These are phyloP conservation scores for Salix viminalis DNA, from an alignment of 345 rosid genomes.

Conservation along the genomic window DNA sequence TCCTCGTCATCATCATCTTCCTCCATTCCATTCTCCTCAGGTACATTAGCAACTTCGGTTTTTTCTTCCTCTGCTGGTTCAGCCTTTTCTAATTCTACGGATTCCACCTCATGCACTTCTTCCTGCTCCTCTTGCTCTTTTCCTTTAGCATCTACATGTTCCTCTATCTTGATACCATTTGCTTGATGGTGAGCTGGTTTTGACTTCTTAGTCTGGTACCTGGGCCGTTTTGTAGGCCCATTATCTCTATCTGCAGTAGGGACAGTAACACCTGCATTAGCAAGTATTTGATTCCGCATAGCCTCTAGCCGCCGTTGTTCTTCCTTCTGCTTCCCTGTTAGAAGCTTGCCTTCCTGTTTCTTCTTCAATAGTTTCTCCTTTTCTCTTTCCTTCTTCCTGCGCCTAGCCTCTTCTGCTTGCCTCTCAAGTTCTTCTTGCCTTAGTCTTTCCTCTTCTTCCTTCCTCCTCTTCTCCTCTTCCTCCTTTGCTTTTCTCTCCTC, in stretches of 20 bases:
- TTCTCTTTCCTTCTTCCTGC: constrained; percentile 77
- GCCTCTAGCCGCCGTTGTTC: constrained; percentile 86
- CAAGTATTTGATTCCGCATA: constrained; percentile 74
- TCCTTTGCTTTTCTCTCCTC: constrained; percentile 80
- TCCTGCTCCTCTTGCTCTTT: constrained; percentile 37
- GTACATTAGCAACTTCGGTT: constrained; percentile 39
- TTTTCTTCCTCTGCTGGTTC: constrained; percentile 52
- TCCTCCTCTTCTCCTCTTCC: constrained; percentile 80
- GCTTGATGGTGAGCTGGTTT: constrained; percentile 57
- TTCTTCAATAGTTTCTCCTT: constrained; percentile 81
- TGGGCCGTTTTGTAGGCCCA: constrained; percentile 65
- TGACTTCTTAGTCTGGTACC: constrained; percentile 70
- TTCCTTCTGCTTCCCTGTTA: constrained; percentile 84
- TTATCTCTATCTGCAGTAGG: constrained; percentile 45
- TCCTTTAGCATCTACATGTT: constrained; percentile 40
- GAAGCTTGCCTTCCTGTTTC: constrained; percentile 84
- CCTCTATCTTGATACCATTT: constrained; percentile 50
- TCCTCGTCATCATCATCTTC: constrained; percentile 82
- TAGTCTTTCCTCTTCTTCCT: constrained; percentile 84
- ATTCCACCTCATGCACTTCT: constrained; percentile 33
- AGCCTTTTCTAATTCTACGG: constrained; percentile 41
- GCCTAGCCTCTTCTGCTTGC: constrained; percentile 93
- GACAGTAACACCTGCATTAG: constrained; percentile 41
- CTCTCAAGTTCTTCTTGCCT: constrained; percentile 81
- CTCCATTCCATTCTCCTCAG: constrained; percentile 51